phyloP scores from a whole-genome alignment of 2,329 filamentous ascomycete species.

The Hirsutella thompsonii region DNA sequence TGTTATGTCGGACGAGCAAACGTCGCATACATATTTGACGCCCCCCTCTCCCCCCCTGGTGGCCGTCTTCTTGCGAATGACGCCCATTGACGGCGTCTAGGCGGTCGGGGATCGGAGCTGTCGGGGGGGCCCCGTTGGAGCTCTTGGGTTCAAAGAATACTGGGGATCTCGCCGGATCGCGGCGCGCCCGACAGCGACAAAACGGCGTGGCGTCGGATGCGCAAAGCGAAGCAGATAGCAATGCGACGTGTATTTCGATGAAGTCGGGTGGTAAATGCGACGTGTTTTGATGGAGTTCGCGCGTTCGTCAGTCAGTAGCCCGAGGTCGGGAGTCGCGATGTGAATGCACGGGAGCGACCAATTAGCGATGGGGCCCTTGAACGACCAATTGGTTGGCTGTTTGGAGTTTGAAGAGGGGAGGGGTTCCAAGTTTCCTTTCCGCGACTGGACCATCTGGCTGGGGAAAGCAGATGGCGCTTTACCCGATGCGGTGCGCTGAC shows the following conservation, averaged over 20 bases:
- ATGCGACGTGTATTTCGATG: conserved; percentile 8
- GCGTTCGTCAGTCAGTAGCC: no score
- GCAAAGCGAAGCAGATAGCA: no score
- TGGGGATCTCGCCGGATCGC: background rate
- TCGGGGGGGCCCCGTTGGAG: no score
- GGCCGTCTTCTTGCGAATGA: conserved; percentile 92
- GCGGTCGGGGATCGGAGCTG: background rate
- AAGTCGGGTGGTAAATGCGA: background rate
- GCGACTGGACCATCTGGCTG: background rate
- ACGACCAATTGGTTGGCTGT: no score
- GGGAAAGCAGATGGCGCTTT: background rate
- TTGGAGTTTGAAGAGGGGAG: no score
- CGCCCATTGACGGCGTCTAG: conserved; percentile 50
- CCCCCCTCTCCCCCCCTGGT: conserved; percentile 74
- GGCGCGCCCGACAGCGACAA: background rate
- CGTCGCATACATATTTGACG: conserved; percentile 94
- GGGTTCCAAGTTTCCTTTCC: background rate
- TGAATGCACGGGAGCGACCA: no score
- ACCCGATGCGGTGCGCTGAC: background rate
- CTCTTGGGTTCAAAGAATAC: no score
- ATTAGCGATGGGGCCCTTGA: no score
- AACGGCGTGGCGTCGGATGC: background rate
- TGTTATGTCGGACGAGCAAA: conserved; percentile 93
- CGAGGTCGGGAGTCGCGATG: no score
- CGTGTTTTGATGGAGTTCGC: background rate